phyloP scores from a whole-genome alignment of 2,329 filamentous ascomycete species.

The Coleophoma cylindrospora region DNA sequence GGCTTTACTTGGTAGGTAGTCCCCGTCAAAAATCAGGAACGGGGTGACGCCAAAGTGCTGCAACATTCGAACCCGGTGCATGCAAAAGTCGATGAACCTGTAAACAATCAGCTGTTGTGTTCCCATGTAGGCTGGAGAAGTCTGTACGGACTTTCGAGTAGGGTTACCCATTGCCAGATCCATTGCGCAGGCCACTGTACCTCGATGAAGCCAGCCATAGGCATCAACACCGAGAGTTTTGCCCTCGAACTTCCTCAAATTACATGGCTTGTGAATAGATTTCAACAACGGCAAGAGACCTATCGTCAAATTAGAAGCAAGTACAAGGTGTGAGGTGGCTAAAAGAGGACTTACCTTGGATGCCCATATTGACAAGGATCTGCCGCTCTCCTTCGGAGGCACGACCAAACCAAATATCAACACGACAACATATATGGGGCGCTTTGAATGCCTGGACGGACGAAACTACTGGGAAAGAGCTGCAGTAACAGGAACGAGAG shows the following conservation, averaged over 20 bases:
- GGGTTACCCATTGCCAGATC: conserved; percentile 86
- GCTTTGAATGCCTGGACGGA: neutral
- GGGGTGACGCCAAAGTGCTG: conserved; percentile 91
- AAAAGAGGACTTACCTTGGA: conserved; percentile 7
- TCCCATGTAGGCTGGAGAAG: conserved; percentile 8
- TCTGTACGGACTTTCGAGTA: conserved; percentile 68
- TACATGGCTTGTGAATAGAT: conserved; percentile 87
- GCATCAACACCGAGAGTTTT: conserved; percentile 92
- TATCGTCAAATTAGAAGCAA: conserved; percentile 27
- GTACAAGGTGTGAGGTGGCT: neutral
- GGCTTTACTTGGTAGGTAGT: conserved; percentile 90
- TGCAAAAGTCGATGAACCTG: conserved; percentile 84
- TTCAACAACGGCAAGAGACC: conserved; percentile 89
- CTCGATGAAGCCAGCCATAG: conserved; percentile 97
- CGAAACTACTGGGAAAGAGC: neutral
- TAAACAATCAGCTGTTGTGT: neutral
- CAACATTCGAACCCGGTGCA: conserved; percentile 90
- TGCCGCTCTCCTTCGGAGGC: neutral
- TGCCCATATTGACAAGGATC: conserved; percentile 5
- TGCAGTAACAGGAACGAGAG: neutral
- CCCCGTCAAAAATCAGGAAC: conserved; percentile 94
- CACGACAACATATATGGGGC: neutral
- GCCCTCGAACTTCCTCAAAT: conserved; percentile 80
- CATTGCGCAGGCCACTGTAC: conserved; percentile 82
- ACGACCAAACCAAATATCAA: neutral